Evolutionary conservation across 2,329 filamentous ascomycete species (phyloP), one percentile per base, ranked within the genome.

Genomic region (Tympanopsis confertula): DNA sequence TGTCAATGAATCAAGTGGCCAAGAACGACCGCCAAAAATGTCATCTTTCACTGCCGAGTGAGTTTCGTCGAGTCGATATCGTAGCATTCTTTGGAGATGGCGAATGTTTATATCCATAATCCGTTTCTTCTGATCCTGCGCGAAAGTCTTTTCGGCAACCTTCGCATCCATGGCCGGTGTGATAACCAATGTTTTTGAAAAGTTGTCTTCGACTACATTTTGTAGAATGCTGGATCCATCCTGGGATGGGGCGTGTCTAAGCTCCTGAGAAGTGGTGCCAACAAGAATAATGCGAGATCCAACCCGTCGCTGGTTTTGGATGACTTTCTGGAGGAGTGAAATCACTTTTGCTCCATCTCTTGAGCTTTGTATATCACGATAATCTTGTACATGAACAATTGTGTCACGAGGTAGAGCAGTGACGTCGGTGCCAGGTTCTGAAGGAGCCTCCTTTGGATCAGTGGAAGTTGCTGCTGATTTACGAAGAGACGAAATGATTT

Each of bases 281-380:
- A 82, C 51, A 19, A 82, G 65, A 46, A 82, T 59, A 33, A 81
- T 61, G 38, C 65, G 64, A 42, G 74, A 63, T 3, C 76, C 76
- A 36, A 62, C 58, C 36, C 55, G 59, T 42, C 77, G 62, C 32
- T 66, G 62, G 42, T 65, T 65, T 39, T 70, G 65, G 13, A 81
- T 68, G 5, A 70, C 61, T 35, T 68, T 63, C 37, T 73, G 68
- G 13, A 82, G 53, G 28, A 69, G 61, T 15, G 64, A 56, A 4
- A 82, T 55, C 35, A 81, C 69, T 18, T 60, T 62, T 5, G 66
- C 59, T 7, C 77, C 77, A 36, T 74, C 65, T 5, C 59, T 56
- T 1, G 71, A 69, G 26, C 57, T 58, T 41, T 68, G 65, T 15
- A 82, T 63, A 37, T 77, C 70, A 37, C 68, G 68, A 44, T 78